Percentiles rank a stretch among this genome's conserved stretches.
These are phyloP conservation scores for Mycena galericulata DNA, from an alignment of 768 basidiomycete species.

Conservation along the genomic window DNA sequence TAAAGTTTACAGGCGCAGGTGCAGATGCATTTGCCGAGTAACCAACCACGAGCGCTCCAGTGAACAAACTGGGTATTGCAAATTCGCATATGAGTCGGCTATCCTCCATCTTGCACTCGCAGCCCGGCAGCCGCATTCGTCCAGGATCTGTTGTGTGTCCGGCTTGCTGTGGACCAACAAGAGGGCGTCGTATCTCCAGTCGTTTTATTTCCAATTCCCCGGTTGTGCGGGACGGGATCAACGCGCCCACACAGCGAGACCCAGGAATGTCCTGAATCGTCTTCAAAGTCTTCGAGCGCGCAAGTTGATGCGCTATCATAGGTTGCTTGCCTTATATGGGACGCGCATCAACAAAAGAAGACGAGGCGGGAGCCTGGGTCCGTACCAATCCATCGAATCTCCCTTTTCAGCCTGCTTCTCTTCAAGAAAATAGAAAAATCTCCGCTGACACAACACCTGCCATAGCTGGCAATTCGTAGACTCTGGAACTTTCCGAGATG, in stretches of 20 bases:
- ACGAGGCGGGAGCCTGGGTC: neutral
- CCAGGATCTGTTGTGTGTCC: conserved; percentile 26
- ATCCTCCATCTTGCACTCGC: no score
- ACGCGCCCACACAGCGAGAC: neutral
- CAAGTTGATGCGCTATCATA: conserved; percentile 25
- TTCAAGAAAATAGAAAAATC: neutral
- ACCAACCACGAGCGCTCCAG: no score
- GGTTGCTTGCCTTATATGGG: conserved; percentile 5
- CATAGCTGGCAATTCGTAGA: neutral
- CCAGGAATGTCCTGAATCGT: conserved; percentile 1
- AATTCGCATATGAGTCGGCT: conserved; percentile 9
- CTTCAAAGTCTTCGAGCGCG: conserved; percentile 13
- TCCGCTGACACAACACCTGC: conserved; percentile 4
- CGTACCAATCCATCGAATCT: conserved; percentile 7
- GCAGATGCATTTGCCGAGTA: no score
- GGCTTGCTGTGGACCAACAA: conserved; percentile 18
- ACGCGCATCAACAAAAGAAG: conserved; percentile 14
- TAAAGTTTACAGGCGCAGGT: no score
- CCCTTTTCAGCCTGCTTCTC: conserved; percentile 10
- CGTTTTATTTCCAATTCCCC: neutral
- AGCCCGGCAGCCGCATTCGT: conserved; percentile 2
- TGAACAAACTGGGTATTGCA: conserved; percentile 10
- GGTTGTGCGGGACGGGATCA: neutral
- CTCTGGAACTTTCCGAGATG: neutral
- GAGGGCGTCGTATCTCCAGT: neutral